Conservation (phyloP, 2,329 filamentous ascomycete species). For the Aspergillus transmontanensis region DNA sequence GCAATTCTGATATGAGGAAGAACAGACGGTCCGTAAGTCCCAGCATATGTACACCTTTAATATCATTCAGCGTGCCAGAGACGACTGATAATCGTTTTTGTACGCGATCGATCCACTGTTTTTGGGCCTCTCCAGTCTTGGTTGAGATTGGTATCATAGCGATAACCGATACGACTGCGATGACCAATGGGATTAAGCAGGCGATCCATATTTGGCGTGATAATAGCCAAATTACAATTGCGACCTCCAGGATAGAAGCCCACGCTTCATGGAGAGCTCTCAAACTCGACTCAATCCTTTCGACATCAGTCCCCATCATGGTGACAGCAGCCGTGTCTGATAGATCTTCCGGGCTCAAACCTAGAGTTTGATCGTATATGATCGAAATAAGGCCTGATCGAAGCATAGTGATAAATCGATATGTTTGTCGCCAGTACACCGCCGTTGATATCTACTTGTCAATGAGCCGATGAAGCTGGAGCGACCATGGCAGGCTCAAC, state of each 20-base stretch:
- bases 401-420: neutral
- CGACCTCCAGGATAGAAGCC: conserved; percentile 41
- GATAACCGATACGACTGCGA: neutral
- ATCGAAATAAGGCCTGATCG: neutral
- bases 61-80: neutral
- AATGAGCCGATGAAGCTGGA: neutral
- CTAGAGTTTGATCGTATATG: neutral
- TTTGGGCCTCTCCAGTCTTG: neutral
- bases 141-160: neutral
- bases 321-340: conserved; percentile 44
- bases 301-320: conserved; percentile 51
- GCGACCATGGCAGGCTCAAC: neutral
- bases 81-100: neutral
- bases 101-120: neutral
- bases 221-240: conserved; percentile 39
- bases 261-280: conserved; percentile 35
- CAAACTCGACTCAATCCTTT: conserved; percentile 31
- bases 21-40: neutral
- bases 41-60: neutral
- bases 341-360: conserved; percentile 16
- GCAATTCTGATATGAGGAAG: neutral
- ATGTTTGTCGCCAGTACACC: neutral
- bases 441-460: neutral
- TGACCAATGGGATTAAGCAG: neutral
- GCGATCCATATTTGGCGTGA: conserved; percentile 32